Evolutionary conservation across 495 filamentous ascomycete species (phyloP), one percentile per base, ranked within the genome.

Genomic region (Trichocladium uniseriatum): DNA sequence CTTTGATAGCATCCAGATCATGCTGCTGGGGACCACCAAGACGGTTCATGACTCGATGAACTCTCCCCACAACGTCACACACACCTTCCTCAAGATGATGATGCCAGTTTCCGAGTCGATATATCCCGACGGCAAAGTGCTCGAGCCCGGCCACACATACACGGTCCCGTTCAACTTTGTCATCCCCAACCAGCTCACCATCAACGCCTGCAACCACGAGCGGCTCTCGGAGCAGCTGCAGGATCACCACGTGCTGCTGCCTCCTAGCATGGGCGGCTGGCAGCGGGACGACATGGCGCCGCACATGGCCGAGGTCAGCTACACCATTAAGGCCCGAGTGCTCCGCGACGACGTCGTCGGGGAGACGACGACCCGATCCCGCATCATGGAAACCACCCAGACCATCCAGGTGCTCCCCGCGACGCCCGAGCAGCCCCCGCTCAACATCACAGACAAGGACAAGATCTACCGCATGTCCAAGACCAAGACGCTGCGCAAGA

Each of bases 121-220:
- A 2, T 87, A 90, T 54, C 90, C 90, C 0, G 71, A 77, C 11
- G 79, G 85, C 15, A 70, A 84, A 7, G 69, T 89, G 18, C 65
- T 89, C 11, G 78, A 86, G 62, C 72, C 78, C 2, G 86, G 80
- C 3, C 70, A 69, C 42, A 76, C 69, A 21, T 87, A 90, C 62
- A 79, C 64, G 13, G 81, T 94, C 45, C 86, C 88, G 2, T 98
- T 96, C 68, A 81, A 79, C 51, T 98, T 98, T 58, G 83, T 87
- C 32, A 78, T 97, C 11, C 92, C 94, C 1, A 74, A 78, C 24
- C 79, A 80, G 10, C 73, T 96, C 35, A 75, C 81, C 22, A 72
- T 76, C 8, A 66, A 69, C 36, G 68, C 72, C 14, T 80, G 77
- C 61, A 69, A 61, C 50, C 75, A 79, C 52, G 19, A 45, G 6